Evolutionary conservation across 1,284 basidiomycete species (phyloP), one percentile per base, ranked within the genome.

Genomic region (Neotropicomus parvogracilis): DNA sequence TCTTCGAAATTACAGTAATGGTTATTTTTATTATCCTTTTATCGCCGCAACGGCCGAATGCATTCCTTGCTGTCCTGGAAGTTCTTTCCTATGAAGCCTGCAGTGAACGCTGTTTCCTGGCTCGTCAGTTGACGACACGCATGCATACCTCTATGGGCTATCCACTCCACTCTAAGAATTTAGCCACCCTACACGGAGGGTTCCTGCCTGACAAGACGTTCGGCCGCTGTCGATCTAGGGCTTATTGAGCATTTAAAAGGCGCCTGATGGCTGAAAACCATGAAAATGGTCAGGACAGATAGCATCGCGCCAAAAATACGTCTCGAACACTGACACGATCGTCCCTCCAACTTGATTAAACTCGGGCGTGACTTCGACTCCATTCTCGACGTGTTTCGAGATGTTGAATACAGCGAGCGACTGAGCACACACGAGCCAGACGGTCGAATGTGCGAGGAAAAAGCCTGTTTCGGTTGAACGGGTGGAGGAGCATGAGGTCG

Each of bases 201-300:
- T 8, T 75, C 75, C 41, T 68, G 65, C 31, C 69, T 67, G 39
- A 80, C 71, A 7, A 81, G 64, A 9, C 67, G 65, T 36, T 72
- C 61, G 0, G 77, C 74, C 52, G 69, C 71, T 42, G 68, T 64
- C 1, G 78, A 79, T 32, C 80, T 75, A 13, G 79, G 78, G 54
- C 67, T 75, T 53, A 82, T 74, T 12, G 65, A 58, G 58, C 79
- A 82, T 55, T 75, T 72, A 66, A 80, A 83, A 10, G 78, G 74
- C 44, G 70, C 74, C 8, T 75, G 78, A 52, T 79, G 74, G 52
- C 81, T 82, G 28, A n/a, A n/a, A 35, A 10, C 3, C 19, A 8
- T 11, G 6, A 33, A 9, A n/a, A 1, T 17, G 8, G 20, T 38
- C 39, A 41, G 46, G n/a, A 40, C n/a, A 17, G 27, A 24, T 3